Percentiles rank a stretch among this genome's conserved stretches.
Evolutionary conservation across 1,139 yeast species (phyloP).

Genomic region (Debaryomyces robertsiae): DNA sequence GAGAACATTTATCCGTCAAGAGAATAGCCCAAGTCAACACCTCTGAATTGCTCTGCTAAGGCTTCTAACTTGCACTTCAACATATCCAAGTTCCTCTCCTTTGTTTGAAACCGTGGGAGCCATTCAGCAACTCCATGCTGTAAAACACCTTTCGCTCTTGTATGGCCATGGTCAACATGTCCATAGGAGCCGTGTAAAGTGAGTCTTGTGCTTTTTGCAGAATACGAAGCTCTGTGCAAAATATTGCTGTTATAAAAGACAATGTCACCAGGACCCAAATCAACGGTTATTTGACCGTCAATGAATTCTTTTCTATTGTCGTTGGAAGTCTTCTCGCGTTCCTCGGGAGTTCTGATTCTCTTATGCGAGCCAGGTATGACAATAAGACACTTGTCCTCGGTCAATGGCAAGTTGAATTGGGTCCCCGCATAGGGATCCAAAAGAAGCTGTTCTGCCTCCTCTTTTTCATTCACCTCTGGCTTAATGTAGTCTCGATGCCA

Average conservation of each 20-base stretch:
- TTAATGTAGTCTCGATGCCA: constrained; percentile 61
- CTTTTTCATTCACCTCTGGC: constrained; percentile 51
- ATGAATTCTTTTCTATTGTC: constrained; percentile 41
- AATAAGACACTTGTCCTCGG: constrained; percentile 51
- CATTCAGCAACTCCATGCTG: constrained; percentile 59
- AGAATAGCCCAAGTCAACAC: constrained; percentile 45
- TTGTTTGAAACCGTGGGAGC: constrained; percentile 46
- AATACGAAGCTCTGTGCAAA: constrained; percentile 53
- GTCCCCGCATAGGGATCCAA: constrained; percentile 53
- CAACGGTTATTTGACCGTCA: constrained; percentile 44
- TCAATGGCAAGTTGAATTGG: constrained; percentile 56
- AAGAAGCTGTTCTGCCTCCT: constrained; percentile 45
- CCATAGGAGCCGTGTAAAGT: constrained; percentile 61
- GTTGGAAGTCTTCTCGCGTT: constrained; percentile 44
- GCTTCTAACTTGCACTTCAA: constrained; percentile 39
- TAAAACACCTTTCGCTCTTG: constrained; percentile 53
- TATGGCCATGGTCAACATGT: constrained; percentile 43
- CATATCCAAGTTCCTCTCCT: constrained; percentile 34
- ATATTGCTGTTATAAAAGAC: constrained; percentile 58
- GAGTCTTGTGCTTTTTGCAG: constrained; percentile 42
- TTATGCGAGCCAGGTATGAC: constrained; percentile 56
- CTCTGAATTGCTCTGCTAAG: constrained; percentile 44
- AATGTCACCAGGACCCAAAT: constrained; percentile 55
- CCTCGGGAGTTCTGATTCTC: constrained; percentile 49
- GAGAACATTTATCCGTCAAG: constrained; percentile 46